A percentile compares a stretch with the other conserved stretches of the same genome.
phyloP scores from a whole-genome alignment of 225 moss, liverwort and hornwort genomes.

The Neckera pumila region DNA sequence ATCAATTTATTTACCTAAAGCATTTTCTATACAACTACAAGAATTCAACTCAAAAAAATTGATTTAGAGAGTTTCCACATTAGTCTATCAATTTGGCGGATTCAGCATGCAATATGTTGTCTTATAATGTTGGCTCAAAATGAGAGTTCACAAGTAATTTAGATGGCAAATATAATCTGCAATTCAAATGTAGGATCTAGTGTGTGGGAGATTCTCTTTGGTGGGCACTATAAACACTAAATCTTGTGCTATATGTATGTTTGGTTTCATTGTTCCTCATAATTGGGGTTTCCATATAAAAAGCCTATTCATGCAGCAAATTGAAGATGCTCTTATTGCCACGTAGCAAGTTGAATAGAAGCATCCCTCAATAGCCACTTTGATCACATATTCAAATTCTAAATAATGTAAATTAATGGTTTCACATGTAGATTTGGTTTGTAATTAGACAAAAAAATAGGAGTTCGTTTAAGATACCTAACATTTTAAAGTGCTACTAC shows the following conservation, averaged over 20 bases:
- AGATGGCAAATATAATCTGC: background rate
- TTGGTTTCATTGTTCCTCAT: background rate
- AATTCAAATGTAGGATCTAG: background rate
- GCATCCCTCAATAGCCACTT: fast-evolving
- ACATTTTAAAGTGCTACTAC: background rate
- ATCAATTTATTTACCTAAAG: background rate
- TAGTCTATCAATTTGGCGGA: background rate
- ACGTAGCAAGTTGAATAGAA: background rate
- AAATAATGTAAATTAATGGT: background rate
- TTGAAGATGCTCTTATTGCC: background rate
- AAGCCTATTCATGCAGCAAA: fast-evolving
- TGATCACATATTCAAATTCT: background rate
- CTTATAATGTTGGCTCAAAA: background rate
- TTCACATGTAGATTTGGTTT: background rate
- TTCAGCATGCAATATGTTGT: fast-evolving
- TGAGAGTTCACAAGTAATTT: background rate
- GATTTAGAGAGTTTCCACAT: fast-evolving
- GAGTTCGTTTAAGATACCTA: fast-evolving
- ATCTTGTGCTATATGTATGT: fast-evolving
- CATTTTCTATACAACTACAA: background rate
- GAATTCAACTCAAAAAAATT: background rate
- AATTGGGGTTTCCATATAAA: background rate
- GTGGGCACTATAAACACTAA: background rate
- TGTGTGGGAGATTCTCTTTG: background rate
- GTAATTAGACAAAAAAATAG: background rate